phyloP scores from a whole-genome alignment of 805 yeast species.

The Zygotorulaspora florentina region DNA sequence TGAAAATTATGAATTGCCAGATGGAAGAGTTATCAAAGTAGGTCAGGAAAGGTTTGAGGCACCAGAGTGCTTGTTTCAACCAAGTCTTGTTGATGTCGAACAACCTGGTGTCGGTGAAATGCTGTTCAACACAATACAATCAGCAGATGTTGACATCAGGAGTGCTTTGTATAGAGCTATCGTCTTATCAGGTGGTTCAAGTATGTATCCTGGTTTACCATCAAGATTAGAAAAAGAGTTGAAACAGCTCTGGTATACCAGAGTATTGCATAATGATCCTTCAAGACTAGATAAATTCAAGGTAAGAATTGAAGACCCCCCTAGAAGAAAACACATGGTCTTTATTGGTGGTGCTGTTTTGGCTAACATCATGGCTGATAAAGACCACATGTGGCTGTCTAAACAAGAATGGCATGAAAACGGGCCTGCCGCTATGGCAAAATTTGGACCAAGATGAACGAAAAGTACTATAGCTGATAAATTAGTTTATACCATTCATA shows the following conservation, averaged over 20 bases:
- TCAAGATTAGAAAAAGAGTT: conserved; percentile 92
- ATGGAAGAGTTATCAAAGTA: conserved; percentile 88
- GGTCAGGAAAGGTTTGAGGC: conserved; percentile 87
- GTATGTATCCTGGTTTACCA: conserved; percentile 98
- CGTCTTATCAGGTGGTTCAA: conserved; percentile 94
- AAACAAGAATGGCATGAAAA: conserved; percentile 98
- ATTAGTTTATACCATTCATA: not conserved
- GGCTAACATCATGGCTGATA: conserved; percentile 97
- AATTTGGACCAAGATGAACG: conserved; percentile 82
- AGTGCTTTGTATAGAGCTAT: conserved; percentile 84
- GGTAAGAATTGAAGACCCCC: conserved; percentile 97
- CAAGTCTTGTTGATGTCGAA: conserved; percentile 89
- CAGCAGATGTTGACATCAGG: conserved; percentile 92
- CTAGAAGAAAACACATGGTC: conserved; percentile 98
- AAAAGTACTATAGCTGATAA: not conserved
- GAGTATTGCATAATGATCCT: conserved; percentile 83
- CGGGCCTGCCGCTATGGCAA: conserved; percentile 78
- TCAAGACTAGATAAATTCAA: conserved; percentile 84
- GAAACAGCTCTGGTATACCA: conserved; percentile 92
- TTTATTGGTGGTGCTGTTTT: conserved; percentile 97
- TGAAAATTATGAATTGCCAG: conserved; percentile 89
- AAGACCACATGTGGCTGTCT: conserved; percentile 96
- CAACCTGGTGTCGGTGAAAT: conserved; percentile 96
- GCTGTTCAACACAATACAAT: conserved; percentile 85
- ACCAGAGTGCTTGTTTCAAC: conserved; percentile 84